These are phyloP conservation scores for Didymella keratinophila DNA, from an alignment of 2,329 filamentous ascomycete species.

Conservation along the genomic window DNA sequence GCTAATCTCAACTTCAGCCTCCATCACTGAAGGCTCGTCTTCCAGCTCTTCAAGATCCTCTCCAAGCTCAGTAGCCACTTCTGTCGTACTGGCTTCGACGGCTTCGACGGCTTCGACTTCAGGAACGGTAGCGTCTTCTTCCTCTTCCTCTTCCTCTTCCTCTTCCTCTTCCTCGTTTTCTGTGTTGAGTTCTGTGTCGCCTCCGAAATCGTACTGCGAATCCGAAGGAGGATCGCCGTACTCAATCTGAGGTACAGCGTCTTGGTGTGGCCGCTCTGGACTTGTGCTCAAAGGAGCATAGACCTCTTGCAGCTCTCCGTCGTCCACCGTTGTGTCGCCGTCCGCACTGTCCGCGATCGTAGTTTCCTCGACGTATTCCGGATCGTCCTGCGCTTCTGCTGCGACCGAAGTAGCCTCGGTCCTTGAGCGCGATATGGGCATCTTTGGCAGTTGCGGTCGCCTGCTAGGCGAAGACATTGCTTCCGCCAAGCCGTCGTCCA, in stretches of 20 bases:
- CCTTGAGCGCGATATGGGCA: slow-evolving; percentile 35
- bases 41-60: slow-evolving; percentile 18
- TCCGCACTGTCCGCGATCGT: slow-evolving; percentile 14
- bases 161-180: slow-evolving; percentile 25
- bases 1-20: not conserved
- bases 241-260: not conserved
- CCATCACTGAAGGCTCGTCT: not conserved
- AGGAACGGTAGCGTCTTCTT: not conserved
- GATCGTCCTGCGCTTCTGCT: not conserved
- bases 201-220: slow-evolving; percentile 55
- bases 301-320: slow-evolving; percentile 6
- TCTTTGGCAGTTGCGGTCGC: slow-evolving; percentile 33
- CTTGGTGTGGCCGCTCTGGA: not conserved
- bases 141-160: slow-evolving; percentile 27
- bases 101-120: slow-evolving; percentile 1
- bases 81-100: slow-evolving; percentile 1
- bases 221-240: slow-evolving; percentile 64
- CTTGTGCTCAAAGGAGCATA: not conserved
- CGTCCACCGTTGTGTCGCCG: slow-evolving; percentile 18
- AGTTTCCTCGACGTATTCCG: slow-evolving; percentile 9
- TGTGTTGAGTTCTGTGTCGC: slow-evolving; percentile 43
- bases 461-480: slow-evolving; percentile 36
- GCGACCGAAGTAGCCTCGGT: slow-evolving; percentile 12
- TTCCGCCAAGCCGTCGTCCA: slow-evolving; percentile 24
- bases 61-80: slow-evolving; percentile 11